Evolutionary conservation across 331 rosid genomes (phyloP).

Genomic region (Quercus phellos): DNA sequence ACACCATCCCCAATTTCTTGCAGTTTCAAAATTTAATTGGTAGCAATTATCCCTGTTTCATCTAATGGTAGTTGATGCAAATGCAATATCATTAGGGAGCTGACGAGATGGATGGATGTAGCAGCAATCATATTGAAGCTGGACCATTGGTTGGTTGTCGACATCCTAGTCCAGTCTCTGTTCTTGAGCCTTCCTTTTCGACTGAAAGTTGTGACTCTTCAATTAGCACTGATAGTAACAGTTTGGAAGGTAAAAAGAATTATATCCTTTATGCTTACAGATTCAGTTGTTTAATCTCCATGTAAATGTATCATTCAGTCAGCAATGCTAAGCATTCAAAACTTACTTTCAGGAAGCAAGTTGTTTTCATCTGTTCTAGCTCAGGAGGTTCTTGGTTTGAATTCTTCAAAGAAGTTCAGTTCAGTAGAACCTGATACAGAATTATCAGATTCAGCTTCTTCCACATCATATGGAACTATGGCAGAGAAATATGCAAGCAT

Average conservation of each 20-base stretch:
- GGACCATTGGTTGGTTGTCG: slow-evolving; percentile 36
- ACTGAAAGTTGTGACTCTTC: slow-evolving; percentile 75
- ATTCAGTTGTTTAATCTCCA: background rate
- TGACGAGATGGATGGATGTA: slow-evolving; percentile 35
- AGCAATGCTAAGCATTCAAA: slow-evolving; percentile 1
- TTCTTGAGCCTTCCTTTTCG: slow-evolving; percentile 81
- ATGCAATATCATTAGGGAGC: slow-evolving; percentile 36
- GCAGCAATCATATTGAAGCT: slow-evolving; percentile 34
- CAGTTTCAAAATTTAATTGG: background rate
- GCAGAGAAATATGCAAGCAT: slow-evolving; percentile 25
- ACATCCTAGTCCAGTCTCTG: slow-evolving; percentile 80
- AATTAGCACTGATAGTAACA: slow-evolving; percentile 45
- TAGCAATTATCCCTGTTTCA: background rate
- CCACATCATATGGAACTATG: slow-evolving; percentile 40
- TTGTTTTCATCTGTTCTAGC: slow-evolving; percentile 54
- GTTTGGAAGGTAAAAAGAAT: slow-evolving; percentile 57
- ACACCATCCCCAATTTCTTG: background rate
- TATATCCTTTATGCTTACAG: background rate
- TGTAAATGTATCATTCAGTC: slow-evolving; percentile 2
- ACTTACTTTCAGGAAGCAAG: slow-evolving; percentile 61
- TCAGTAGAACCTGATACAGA: slow-evolving; percentile 52
- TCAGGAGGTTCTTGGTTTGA: slow-evolving; percentile 41
- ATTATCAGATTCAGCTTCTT: slow-evolving; percentile 81
- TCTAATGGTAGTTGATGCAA: slow-evolving; percentile 12
- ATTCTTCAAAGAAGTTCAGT: slow-evolving; percentile 42